A percentile compares a stretch with the other conserved stretches of the same genome.
These are phyloP conservation scores for Penicillium nucicola DNA, from an alignment of 495 filamentous ascomycete genomes.

Conservation along the genomic window DNA sequence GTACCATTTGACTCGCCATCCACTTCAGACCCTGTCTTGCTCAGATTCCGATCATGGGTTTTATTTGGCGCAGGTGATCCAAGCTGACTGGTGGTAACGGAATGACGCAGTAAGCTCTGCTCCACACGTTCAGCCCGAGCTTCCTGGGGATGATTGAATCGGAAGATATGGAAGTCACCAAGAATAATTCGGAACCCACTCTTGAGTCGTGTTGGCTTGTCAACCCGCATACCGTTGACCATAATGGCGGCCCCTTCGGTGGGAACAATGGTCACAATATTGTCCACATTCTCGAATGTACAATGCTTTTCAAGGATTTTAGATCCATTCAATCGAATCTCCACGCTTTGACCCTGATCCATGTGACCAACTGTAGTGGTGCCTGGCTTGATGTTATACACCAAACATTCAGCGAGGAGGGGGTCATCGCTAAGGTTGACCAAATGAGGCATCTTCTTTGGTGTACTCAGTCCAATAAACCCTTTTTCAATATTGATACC, in stretches of 20 bases:
- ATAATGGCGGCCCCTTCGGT: constrained; percentile 90
- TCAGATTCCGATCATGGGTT: constrained; percentile 73
- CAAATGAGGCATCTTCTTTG: constrained; percentile 98
- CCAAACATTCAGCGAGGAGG: constrained; percentile 89
- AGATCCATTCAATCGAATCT: constrained; percentile 91
- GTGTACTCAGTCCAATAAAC: constrained; percentile 90
- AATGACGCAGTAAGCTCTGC: constrained; percentile 83
- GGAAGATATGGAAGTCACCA: constrained; percentile 98
- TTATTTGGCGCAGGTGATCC: constrained; percentile 66
- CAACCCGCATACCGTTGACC: constrained; percentile 90
- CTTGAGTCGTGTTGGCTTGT: constrained; percentile 76
- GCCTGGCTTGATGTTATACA: constrained; percentile 97
- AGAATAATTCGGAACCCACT: constrained; percentile 95
- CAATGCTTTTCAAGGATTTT: constrained; percentile 92
- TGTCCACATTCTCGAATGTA: constrained; percentile 87
- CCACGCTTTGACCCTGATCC: constrained; percentile 70
- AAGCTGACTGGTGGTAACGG: constrained; percentile 77
- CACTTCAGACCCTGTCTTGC: constrained; percentile 68
- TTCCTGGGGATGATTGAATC: constrained; percentile 97
- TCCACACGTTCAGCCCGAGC: constrained; percentile 90
- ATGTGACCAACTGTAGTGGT: constrained; percentile 91
- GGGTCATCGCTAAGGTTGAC: constrained; percentile 98
- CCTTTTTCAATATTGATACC: constrained; percentile 99
- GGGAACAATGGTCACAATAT: constrained; percentile 84
- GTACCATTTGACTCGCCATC: constrained; percentile 69